Evolutionary conservation across 75 land plant genomes (phyloP).

Genomic region (Gnetum montanum): DNA sequence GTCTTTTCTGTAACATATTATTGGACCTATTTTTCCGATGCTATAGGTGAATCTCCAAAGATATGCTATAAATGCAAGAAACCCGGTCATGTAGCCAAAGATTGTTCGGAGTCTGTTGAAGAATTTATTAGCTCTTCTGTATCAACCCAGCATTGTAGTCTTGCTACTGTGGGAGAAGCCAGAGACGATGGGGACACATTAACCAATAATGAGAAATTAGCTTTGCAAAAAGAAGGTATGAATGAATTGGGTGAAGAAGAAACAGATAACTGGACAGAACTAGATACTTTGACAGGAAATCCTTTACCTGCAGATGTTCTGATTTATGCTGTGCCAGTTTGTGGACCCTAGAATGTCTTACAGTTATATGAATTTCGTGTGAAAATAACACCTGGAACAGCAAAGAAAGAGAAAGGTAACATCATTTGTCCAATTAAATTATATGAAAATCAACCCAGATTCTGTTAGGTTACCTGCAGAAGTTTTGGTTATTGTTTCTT

Average conservation of each 20-base stretch:
- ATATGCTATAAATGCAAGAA: too few relatives aligned
- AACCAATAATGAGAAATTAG: conserved; percentile 12
- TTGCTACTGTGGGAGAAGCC: too few relatives aligned
- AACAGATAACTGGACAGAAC: conserved; percentile 64
- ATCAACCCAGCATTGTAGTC: too few relatives aligned
- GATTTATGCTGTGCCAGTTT: conserved; percentile 91
- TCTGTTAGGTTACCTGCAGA: too few relatives aligned
- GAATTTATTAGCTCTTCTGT: too few relatives aligned
- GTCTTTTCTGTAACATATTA: too few relatives aligned
- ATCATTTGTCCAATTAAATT: too few relatives aligned
- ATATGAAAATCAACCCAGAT: too few relatives aligned
- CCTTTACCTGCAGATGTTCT: conserved; percentile 73
- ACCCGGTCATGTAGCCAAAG: too few relatives aligned
- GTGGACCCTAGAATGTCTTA: conserved; percentile 83
- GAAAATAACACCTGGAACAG: conserved; percentile 83
- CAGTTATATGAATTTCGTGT: conserved; percentile 88
- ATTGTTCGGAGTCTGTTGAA: conserved; percentile 21
- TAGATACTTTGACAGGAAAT: conserved; percentile 85
- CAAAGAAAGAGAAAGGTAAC: conserved; percentile 94
- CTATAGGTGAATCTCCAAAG: conserved; percentile 24
- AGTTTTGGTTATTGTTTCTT: too few relatives aligned
- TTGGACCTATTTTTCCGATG: conserved; percentile 12
- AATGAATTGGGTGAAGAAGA: conserved; percentile 82
- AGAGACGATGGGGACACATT: background rate
- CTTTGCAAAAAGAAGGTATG: conserved; percentile 68